phyloP scores from a whole-genome alignment of 257 asterid species.

The Agastache rugosa region DNA sequence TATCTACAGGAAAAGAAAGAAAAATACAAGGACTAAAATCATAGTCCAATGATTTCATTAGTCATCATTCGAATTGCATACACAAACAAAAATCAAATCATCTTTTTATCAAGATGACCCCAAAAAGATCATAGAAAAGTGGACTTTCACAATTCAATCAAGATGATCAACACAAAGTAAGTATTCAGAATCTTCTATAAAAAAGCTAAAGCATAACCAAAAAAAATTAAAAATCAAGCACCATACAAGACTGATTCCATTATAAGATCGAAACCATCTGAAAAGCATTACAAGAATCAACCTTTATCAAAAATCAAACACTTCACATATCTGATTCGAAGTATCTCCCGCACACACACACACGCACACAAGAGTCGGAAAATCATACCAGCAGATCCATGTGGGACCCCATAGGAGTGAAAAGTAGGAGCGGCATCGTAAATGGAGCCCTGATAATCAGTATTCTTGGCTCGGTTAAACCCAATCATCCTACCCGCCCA shows the following conservation, averaged over 20 bases:
- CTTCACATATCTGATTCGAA: too few species aligned
- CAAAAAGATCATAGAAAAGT: not conserved
- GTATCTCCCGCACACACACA: not conserved
- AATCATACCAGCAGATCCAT: slow-evolving; percentile 82
- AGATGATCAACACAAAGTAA: not conserved
- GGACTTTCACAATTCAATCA: not conserved
- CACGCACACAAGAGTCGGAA: not conserved
- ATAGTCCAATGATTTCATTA: not conserved
- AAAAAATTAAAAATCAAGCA: not conserved
- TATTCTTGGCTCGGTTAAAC: slow-evolving; percentile 63
- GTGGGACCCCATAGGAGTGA: slow-evolving; percentile 84
- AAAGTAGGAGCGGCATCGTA: slow-evolving; percentile 90
- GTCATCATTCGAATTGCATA: not conserved
- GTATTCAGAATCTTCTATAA: not conserved
- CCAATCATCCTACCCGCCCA: slow-evolving; percentile 89
- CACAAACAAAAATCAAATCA: not conserved
- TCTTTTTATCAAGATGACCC: not conserved
- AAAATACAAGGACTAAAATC: not conserved
- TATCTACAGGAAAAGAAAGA: not conserved
- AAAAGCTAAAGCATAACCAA: not conserved
- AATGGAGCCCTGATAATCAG: slow-evolving; percentile 80
- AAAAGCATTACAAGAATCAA: too few species aligned
- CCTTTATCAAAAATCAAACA: not conserved
- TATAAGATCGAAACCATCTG: not conserved
- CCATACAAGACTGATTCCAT: not conserved